Conservation (phyloP, 2,329 filamentous ascomycete species). For the Cercospora janseana region DNA sequence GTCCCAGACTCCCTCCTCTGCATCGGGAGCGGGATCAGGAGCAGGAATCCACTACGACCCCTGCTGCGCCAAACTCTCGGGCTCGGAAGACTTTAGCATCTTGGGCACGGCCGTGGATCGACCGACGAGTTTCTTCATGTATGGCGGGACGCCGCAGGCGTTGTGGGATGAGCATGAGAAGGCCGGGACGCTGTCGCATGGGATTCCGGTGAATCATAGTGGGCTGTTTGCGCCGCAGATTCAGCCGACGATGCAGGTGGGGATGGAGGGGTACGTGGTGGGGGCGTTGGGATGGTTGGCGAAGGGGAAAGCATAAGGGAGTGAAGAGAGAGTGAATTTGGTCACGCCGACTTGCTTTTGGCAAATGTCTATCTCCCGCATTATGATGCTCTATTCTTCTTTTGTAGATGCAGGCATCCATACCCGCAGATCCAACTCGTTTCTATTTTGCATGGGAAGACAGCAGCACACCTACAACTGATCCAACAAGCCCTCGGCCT, state of each 20-base stretch:
- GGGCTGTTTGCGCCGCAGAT: constrained; percentile 59
- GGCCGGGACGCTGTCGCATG: constrained; percentile 46
- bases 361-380: neutral
- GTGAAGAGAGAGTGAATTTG: too few species aligned
- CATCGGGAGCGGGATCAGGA: too few species aligned
- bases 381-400: neutral
- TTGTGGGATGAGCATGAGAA: constrained; percentile 52
- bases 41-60: constrained; percentile 37
- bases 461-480: constrained; percentile 43
- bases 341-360: too few species aligned
- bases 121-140: constrained; percentile 57
- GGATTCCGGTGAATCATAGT: constrained; percentile 60
- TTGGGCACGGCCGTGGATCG: constrained; percentile 51
- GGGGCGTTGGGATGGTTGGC: constrained; percentile 39
- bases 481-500: constrained; percentile 85
- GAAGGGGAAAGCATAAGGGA: constrained; percentile 19
- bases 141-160: constrained; percentile 53
- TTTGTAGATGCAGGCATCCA: too few species aligned
- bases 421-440: neutral
- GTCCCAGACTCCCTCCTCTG: neutral
- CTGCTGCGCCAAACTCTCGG: constrained; percentile 45
- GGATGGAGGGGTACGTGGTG: constrained; percentile 43
- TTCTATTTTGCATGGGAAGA: neutral
- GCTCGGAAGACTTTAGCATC: constrained; percentile 59
- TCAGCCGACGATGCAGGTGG: constrained; percentile 56